Evolutionary conservation across 257 asterid species (phyloP).

Genomic region (Lycium ferocissimum): DNA sequence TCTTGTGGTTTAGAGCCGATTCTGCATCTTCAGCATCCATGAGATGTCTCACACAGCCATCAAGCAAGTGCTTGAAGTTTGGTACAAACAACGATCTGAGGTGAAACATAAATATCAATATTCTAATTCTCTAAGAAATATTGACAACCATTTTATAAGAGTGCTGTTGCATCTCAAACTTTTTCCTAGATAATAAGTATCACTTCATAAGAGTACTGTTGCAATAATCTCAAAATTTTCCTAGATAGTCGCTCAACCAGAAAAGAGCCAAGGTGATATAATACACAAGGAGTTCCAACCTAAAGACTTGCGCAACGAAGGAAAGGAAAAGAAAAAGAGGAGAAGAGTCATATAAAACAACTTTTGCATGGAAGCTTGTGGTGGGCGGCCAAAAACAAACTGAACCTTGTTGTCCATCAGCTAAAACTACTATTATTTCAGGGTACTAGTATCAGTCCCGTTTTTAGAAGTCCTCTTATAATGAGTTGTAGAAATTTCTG

Average conservation of each 20-base stretch:
- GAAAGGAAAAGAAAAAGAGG: not conserved
- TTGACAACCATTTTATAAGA: not conserved
- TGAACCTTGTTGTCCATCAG: conserved; percentile 17
- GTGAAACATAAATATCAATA: conserved; percentile 15
- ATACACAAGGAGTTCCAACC: not conserved
- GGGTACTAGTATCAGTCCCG: not conserved
- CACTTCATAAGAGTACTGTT: not conserved
- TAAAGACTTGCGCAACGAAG: not conserved
- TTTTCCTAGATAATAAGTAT: not conserved
- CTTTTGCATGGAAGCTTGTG: not conserved
- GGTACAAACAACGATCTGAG: conserved; percentile 87
- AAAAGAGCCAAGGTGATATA: not conserved
- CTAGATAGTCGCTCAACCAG: conserved; percentile 1
- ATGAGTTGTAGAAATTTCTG: conserved; percentile 10
- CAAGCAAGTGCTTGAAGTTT: conserved; percentile 81
- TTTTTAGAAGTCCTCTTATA: not conserved
- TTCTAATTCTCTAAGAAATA: not conserved
- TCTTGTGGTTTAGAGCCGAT: conserved; percentile 51
- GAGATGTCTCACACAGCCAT: conserved; percentile 76
- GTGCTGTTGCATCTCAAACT: not conserved
- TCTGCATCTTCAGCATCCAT: conserved; percentile 47
- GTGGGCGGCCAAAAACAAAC: not conserved
- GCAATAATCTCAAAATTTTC: not conserved
- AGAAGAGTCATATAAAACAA: conserved; percentile 9
- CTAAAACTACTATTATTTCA: conserved; percentile 15